Conservation (phyloP, 176 grass and related monocot species). For the Ampelocalamus luodianensis region DNA sequence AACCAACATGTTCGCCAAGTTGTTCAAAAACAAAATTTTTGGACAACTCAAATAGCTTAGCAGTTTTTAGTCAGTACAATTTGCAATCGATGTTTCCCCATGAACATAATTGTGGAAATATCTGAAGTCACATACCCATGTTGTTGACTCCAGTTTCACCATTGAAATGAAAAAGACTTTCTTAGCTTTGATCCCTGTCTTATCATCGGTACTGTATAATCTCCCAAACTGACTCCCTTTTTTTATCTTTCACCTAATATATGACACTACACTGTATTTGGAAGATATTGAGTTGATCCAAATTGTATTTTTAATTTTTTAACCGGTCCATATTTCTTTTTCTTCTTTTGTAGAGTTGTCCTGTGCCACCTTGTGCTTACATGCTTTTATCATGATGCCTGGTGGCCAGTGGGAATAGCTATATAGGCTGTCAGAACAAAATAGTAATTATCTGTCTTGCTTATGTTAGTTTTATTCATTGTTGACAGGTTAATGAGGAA, state of each 20-base stretch:
- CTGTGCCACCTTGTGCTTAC: not conserved
- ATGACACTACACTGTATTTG: not conserved
- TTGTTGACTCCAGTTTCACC: not conserved
- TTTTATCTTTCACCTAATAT: constrained; percentile 4
- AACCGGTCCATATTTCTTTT: not conserved
- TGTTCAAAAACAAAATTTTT: not conserved
- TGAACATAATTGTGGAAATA: not conserved
- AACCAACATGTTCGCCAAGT: not conserved
- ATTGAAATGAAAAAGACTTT: not conserved
- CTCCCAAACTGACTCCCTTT: not conserved
- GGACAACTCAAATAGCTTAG: not conserved
- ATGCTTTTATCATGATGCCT: not conserved
- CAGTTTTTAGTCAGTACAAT: not conserved
- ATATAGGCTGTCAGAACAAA: not conserved
- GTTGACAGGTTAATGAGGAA: constrained; percentile 85
- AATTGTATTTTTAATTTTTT: not conserved
- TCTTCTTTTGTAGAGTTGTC: not conserved
- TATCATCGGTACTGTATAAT: not conserved
- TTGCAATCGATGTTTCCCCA: not conserved
- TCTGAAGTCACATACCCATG: not conserved
- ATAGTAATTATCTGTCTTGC: not conserved
- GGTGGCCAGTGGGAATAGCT: not conserved
- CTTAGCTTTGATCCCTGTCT: not conserved
- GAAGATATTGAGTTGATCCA: constrained; percentile 2
- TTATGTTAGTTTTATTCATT: constrained; percentile 35